Base-by-base conservation (phyloP, 768 basidiomycete genomes). In the Mycena epipterygia region DNA sequence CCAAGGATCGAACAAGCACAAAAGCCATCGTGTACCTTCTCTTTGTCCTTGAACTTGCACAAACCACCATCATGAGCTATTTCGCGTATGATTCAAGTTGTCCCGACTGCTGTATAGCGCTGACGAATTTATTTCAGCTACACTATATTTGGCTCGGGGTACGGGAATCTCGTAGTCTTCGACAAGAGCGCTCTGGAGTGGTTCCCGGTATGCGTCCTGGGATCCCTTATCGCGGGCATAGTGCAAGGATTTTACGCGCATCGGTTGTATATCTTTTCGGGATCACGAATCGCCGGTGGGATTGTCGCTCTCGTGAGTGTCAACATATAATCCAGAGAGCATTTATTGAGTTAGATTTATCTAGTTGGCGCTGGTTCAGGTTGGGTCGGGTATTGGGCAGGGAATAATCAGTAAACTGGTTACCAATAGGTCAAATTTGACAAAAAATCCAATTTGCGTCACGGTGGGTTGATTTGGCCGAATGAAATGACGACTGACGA, bases 191-290 rank as follows among this genome's bases (percentile, higher is more conserved):
- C 76, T 75, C 75, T 56, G 59, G 77, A 69, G 35, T 73, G 33
- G 49, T 68, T 59, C 64, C 52, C 72, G 32, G 46, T 56, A 16
- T 55, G 41, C 29, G 57, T 55, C 21, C 30, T 64, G 33, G 57
- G 67, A 14, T 68, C 63, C 23, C 32, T 68, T 16, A 75, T 71
- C 11, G 46, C 79, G 73, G 77, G 52, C 75, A 65, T 78, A 1
- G 81, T 79, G 57, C 80, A 81, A 62, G 49, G 77, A 16, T 79
- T 76, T 27, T 81, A 81, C 51, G 79, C 79, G 9, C 78, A 78
- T 59, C 77, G 81, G 14, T 68, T 81, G 27, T 69, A 69, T 17
- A 33, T 74, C 19, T 65, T 81, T 30, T 78, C 79, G 19, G 75
- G 72, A 7, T 78, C 78, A 17, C 68, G 64, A 58, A 48, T 75